These are phyloP conservation scores for Malassezia equina DNA, from an alignment of 1,284 basidiomycete genomes.

Conservation along the genomic window DNA sequence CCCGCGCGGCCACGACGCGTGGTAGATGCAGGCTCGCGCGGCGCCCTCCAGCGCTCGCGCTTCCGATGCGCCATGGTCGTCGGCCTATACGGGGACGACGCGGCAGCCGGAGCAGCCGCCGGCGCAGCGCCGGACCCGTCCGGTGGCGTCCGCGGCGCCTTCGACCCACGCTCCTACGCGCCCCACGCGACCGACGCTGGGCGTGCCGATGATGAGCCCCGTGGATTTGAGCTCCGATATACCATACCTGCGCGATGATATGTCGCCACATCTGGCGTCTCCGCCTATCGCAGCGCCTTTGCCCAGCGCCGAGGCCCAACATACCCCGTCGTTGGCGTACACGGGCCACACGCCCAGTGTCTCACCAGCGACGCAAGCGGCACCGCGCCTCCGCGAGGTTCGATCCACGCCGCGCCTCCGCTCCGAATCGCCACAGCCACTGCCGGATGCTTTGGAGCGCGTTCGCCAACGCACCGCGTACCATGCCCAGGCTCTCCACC, in stretches of 20 bases:
- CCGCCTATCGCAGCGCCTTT: neutral
- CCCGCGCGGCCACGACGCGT: neutral
- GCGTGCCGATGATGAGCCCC: neutral
- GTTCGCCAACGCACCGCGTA: neutral
- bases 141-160: neutral
- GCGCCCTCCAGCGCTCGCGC: neutral
- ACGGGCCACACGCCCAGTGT: neutral
- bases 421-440: neutral
- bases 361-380: neutral
- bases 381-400: neutral
- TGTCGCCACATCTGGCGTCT: neutral
- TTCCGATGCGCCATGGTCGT: neutral
- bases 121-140: neutral
- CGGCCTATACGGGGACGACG: neutral
- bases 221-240: neutral
- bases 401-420: neutral
- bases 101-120: neutral
- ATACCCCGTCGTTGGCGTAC: neutral
- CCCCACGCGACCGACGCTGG: neutral
- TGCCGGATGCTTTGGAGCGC: neutral
- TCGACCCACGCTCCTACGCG: neutral
- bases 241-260: neutral
- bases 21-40: neutral
- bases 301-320: neutral
- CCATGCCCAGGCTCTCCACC: neutral